phyloP scores from a whole-genome alignment of 148 eudicot species.

The Dianthus caryophyllus region DNA sequence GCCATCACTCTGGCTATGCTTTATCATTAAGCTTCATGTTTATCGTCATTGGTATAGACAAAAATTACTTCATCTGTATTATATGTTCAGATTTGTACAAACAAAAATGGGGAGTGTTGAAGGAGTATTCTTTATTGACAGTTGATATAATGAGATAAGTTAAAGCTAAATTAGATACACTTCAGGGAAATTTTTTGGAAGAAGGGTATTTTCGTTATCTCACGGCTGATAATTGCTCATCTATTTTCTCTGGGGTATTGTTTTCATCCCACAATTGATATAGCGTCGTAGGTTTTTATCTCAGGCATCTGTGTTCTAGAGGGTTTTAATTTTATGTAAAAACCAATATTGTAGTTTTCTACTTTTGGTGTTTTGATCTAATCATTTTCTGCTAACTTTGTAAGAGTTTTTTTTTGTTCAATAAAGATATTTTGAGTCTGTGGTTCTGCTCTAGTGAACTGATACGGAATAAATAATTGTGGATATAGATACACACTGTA shows the following conservation, averaged over 20 bases:
- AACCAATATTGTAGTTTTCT: not conserved
- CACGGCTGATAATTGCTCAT: no score
- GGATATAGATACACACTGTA: constrained; percentile 70
- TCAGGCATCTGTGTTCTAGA: not conserved
- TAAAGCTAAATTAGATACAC: not conserved
- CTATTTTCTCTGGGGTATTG: not conserved
- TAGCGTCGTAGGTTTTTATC: no score
- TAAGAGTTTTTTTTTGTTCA: not conserved
- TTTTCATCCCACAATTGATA: not conserved
- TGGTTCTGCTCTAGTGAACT: constrained; percentile 9
- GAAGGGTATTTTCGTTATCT: not conserved
- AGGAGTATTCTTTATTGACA: not conserved
- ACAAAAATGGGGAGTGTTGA: not conserved
- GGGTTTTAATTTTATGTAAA: not conserved
- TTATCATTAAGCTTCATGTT: constrained; percentile 12
- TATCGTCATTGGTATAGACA: not conserved
- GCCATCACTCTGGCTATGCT: not conserved
- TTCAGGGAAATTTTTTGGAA: not conserved
- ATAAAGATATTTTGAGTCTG: not conserved
- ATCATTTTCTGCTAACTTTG: not conserved
- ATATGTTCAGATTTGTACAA: not conserved
- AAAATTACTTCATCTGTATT: not conserved
- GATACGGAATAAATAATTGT: constrained; percentile 6
- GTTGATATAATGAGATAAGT: not conserved
- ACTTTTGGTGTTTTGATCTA: not conserved